Evolutionary conservation across 305 asterid genomes (phyloP), one percentile per base, ranked within the genome.

Genomic region (Stenogyne calaminthoides): DNA sequence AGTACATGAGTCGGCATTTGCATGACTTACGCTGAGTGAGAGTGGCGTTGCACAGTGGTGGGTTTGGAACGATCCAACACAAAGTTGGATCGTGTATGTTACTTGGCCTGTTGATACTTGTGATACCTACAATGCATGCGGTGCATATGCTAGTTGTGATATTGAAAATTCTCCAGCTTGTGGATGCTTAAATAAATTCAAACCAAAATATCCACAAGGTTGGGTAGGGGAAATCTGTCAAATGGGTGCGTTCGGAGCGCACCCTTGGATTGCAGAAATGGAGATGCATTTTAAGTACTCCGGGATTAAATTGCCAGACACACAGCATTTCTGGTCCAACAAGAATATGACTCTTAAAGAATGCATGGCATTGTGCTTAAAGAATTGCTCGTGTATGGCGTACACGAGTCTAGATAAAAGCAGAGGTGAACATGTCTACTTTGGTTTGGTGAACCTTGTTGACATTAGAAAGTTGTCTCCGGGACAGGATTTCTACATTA

Each of bases 341-440:
- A n/a, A n/a, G n/a, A n/a, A n/a, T n/a, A n/a, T n/a, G n/a, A n/a
- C n/a, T n/a, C n/a, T n/a, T n/a, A 10, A 42, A 8, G 82, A 76
- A 18, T 84, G 88, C 68, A 69, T 19, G 29, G 44, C 0, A 0
- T 15, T 10, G 25, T 86, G 91, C 78, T 72, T 62, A 15, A 75
- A 39, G 25, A 51, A 81, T 18, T 80, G 91, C 39, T 66, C 80
- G 6, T 86, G 89, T 52, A 79, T 40, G 58, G 91, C 87, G 0
- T 86, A 82, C 40, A 3, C 84, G 0, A 34, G 29, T 12, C 32
- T 81, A 6, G 72, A 81, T 71, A 63, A 67, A 16, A 46, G 54
- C 2, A 29, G 32, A 22, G 64, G 44, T 20, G 75, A 77, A 69
- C 73, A 16, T 81, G 88, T 47, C 68, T 83, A 9, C 51, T 79